Conservation (phyloP, 1,139 yeast genomes). For the Hanseniaspora uvarum region DNA sequence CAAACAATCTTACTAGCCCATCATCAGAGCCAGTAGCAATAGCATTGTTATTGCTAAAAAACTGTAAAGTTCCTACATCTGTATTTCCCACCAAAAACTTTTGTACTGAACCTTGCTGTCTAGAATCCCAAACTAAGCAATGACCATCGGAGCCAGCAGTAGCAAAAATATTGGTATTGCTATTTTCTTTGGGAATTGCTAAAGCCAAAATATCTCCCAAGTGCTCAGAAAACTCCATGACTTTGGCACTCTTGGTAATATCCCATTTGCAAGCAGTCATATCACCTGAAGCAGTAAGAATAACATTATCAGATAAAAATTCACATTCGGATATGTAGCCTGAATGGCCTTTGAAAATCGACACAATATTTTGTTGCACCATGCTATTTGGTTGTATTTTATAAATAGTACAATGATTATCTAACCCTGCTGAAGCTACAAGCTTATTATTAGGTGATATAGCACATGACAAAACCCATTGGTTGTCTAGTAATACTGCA, state of each 20-base stretch:
- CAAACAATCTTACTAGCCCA: slow-evolving; percentile 62
- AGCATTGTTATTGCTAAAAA: slow-evolving; percentile 63
- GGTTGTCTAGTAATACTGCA: slow-evolving; percentile 59
- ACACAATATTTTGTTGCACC: slow-evolving; percentile 39
- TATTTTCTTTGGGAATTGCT: slow-evolving; percentile 26
- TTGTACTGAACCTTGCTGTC: slow-evolving; percentile 44
- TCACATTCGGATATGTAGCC: slow-evolving; percentile 73
- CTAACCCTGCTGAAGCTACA: slow-evolving; percentile 76
- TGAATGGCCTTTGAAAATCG: slow-evolving; percentile 64
- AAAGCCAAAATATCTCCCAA: slow-evolving; percentile 68
- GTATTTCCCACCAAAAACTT: slow-evolving; percentile 51
- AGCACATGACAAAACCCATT: slow-evolving; percentile 72
- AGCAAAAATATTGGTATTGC: slow-evolving; percentile 37
- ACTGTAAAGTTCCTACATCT: slow-evolving; percentile 58
- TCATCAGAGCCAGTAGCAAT: slow-evolving; percentile 71
- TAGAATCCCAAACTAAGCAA: slow-evolving; percentile 61
- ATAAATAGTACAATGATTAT: slow-evolving; percentile 67
- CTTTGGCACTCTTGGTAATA: slow-evolving; percentile 45
- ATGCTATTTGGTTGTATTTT: slow-evolving; percentile 34
- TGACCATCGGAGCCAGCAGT: slow-evolving; percentile 72
- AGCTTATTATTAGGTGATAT: slow-evolving; percentile 54
- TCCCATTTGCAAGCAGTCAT: slow-evolving; percentile 80
- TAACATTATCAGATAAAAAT: slow-evolving; percentile 46
- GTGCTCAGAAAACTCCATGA: slow-evolving; percentile 59
- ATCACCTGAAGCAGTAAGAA: slow-evolving; percentile 74